Conservation (phyloP, 805 yeast genomes). For the Sugiyamaella americana region DNA sequence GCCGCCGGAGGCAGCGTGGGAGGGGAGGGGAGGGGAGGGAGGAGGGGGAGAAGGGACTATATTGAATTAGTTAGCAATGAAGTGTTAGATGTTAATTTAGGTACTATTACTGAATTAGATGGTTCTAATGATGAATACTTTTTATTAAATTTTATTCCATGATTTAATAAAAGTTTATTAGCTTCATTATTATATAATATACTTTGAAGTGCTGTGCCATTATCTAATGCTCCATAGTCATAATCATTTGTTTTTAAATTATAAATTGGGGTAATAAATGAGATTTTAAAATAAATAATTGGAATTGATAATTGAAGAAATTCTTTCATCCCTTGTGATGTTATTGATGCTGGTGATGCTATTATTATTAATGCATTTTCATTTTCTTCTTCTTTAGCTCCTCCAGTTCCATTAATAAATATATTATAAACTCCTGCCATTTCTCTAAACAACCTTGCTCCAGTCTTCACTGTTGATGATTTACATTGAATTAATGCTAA, state of each 20-base stretch:
- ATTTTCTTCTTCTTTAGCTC: constrained; percentile 4
- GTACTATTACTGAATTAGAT: too few species aligned
- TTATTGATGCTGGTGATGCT: constrained; percentile 11
- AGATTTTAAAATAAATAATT: constrained; percentile 13
- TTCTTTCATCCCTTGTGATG: constrained; percentile 9
- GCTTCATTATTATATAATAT: constrained; percentile 6
- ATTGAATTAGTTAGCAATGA: too few species aligned
- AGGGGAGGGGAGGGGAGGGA: too few species aligned
- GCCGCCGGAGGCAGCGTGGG: too few species aligned
- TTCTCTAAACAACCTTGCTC: constrained; percentile 46
- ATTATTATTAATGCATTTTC: constrained; percentile 10
- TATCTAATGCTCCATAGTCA: constrained; percentile 6
- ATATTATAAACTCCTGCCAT: constrained; percentile 43
- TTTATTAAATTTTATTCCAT: constrained; percentile 2
- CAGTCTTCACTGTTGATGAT: constrained; percentile 39
- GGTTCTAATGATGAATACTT: too few species aligned
- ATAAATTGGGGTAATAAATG: constrained; percentile 3
- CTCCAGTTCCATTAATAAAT: constrained; percentile 8
- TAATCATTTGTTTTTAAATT: not conserved
- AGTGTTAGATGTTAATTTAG: too few species aligned
- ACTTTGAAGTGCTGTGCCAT: constrained; percentile 8
- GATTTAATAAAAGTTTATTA: not conserved
- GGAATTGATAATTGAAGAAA: constrained; percentile 11
- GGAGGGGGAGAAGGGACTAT: too few species aligned
- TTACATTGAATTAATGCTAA: constrained; percentile 50